These are phyloP conservation scores for Alternaria consortialis DNA, from an alignment of 2,329 filamentous ascomycete genomes.

Conservation along the genomic window DNA sequence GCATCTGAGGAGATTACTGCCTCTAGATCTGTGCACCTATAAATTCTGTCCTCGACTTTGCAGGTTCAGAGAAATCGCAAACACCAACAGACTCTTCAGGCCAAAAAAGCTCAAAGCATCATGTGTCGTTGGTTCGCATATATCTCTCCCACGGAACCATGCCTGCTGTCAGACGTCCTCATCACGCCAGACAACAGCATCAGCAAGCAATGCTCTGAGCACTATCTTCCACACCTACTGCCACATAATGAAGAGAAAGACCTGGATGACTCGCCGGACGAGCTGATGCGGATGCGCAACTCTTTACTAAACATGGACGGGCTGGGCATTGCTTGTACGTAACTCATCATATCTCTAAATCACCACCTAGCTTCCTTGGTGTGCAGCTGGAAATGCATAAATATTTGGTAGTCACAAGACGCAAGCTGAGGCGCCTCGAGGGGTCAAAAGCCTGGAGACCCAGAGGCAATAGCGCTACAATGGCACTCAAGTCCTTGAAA, in stretches of 20 bases:
- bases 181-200: slow-evolving; percentile 54
- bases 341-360: background rate
- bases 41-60: background rate
- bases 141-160: slow-evolving; percentile 62
- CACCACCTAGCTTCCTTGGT: background rate
- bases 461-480: background rate
- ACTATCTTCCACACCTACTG: slow-evolving; percentile 64
- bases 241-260: slow-evolving; percentile 55
- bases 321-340: slow-evolving; percentile 61
- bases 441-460: background rate
- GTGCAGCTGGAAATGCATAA: no score
- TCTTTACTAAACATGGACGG: slow-evolving; percentile 65
- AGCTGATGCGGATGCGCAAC: slow-evolving; percentile 61
- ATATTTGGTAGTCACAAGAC: background rate
- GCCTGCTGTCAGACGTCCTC: slow-evolving; percentile 64
- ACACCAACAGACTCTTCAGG: background rate
- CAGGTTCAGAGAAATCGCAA: no score
- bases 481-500: background rate
- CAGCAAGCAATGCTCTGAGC: slow-evolving; percentile 54
- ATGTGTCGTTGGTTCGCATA: slow-evolving; percentile 67
- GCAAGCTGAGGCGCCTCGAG: background rate
- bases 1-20: background rate
- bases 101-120: background rate
- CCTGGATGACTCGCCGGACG: slow-evolving; percentile 52
- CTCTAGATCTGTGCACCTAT: background rate